Base-by-base conservation (phyloP, 768 basidiomycete genomes). In the Sarcomyxa edulis region DNA sequence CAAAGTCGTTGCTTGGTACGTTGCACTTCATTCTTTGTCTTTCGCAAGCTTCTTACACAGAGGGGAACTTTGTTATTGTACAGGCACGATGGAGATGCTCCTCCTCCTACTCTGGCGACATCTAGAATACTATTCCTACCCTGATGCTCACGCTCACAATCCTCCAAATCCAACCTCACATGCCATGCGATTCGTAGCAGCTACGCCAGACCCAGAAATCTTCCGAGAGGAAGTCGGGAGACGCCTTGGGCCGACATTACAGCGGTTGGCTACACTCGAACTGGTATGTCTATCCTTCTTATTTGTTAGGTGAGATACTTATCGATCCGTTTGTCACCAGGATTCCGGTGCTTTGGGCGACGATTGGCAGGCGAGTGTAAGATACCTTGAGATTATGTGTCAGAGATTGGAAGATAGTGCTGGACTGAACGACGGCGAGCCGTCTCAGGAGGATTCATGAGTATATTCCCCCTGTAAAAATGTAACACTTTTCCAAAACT, bases 51-150 rank as follows among this genome's bases (percentile, higher is more conserved):
- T 30, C 32, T 39, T 7, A 43, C 29, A 21, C 14, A 12, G 9
- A 14, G 29, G 27, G n/a, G n/a, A n/a, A n/a, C n/a, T n/a, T n/a
- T n/a, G n/a, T n/a, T n/a, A n/a, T n/a, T n/a, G n/a, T n/a, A 4
- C 46, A 86, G 85, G 73, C 40, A 75, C 81, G 11, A 60, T 78
- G 35, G 92, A 94, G 58, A 84, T 91, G 76, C 55, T 86, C 5
- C 66, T 93, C 7, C 66, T 93, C 12, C 68, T 93, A 14, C 62
- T 90, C 7, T 91, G 86, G 84, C 72, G 88, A 11, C 92, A 94
- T 50, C 52, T 89, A 20, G 68, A 74, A 10, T 78, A 80, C 52
- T 93, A 84, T 57, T 56, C 68, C 26, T 65, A 71, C 37, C n/a
- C n/a, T n/a, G n/a, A n/a, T n/a, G n/a, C n/a, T n/a, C n/a, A n/a